Base-by-base conservation (phyloP, 495 filamentous ascomycete genomes). In the Podospora pseudopauciseta region DNA sequence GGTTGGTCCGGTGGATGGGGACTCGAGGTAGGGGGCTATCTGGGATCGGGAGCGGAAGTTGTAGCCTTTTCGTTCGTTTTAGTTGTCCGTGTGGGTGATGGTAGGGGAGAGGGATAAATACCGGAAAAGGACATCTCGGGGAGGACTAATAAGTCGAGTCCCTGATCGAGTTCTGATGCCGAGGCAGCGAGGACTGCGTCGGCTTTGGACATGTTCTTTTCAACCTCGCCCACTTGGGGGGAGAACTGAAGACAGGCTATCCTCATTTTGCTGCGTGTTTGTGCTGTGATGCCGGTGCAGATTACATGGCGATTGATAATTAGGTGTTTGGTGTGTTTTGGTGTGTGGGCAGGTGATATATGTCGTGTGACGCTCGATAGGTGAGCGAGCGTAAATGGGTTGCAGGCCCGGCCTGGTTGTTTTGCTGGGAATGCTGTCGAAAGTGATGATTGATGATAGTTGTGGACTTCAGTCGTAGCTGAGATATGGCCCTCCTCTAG, bases 41-140 rank as follows among this genome's bases (percentile, higher is more conserved):
- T 92, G 85, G 63, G 89, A 80, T 65, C 91, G 74, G 20, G 92
- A 93, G 28, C 87, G 86, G 81, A 96, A 96, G 76, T 97, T 97
- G 83, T 97, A 99, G 23, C 95, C 94, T 93, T 49, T 23, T 15
- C 23, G 23, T 23, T 1, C 23, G 19, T 60, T 13, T 34, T 7
- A 7, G 54, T 7, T 26, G 30, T 9, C 16, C 34, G 32, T 32
- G 4, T 27, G 13, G 4, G 30, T 62, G 2, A 4, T 32, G 16
- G 9, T 3, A 34, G 60, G 60, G 5, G 30, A 7, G 23, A 18
- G 44, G 26, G 20, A 30, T 20, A 32, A 20, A 58, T 83, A 92
- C 92, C 93, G 63, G 92, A 87, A 74, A 98, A 92, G 18, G 94
- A 92, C 79, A 97, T 77, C 79, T 98, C 94, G 13, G 93, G 92